Percentiles rank a stretch among this genome's conserved stretches.
Evolutionary conservation across 805 yeast genomes (phyloP).

Genomic region (Saccharomycopsis oosterbeekiorum): DNA sequence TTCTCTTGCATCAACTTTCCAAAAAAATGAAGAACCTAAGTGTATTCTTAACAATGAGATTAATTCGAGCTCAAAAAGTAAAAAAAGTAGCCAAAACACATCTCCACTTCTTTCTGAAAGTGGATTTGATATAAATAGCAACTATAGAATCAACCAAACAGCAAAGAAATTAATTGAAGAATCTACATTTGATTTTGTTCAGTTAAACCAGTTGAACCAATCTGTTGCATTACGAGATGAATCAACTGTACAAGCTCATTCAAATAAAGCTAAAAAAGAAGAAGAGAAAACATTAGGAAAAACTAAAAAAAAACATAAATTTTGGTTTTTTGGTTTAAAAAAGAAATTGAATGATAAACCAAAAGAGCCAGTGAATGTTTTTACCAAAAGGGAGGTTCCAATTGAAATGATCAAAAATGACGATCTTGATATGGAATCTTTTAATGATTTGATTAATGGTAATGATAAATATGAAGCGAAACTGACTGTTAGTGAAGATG

Average conservation of each 20-base stretch:
- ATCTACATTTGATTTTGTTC: slow-evolving; percentile 3
- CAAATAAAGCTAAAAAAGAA: background rate
- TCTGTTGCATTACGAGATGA: background rate
- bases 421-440: background rate
- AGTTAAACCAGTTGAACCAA: slow-evolving; percentile 1
- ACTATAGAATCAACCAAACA: background rate
- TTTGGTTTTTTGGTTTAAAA: slow-evolving; percentile 13
- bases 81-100: background rate
- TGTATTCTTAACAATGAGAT: background rate
- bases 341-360: background rate
- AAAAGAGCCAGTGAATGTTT: background rate
- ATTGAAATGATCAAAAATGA: background rate
- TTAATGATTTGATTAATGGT: background rate
- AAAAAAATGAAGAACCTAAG: background rate
- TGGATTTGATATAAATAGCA: slow-evolving; percentile 2
- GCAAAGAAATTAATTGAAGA: background rate
- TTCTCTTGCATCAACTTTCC: background rate
- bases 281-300: background rate
- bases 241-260: background rate
- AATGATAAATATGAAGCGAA: background rate
- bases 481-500: background rate
- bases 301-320: slow-evolving; percentile 9
- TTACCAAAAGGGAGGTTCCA: background rate
- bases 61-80: background rate
- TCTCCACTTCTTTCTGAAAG: background rate